These are phyloP conservation scores for Rhododendron henanense DNA, from an alignment of 148 eudicot genomes.

Conservation along the genomic window DNA sequence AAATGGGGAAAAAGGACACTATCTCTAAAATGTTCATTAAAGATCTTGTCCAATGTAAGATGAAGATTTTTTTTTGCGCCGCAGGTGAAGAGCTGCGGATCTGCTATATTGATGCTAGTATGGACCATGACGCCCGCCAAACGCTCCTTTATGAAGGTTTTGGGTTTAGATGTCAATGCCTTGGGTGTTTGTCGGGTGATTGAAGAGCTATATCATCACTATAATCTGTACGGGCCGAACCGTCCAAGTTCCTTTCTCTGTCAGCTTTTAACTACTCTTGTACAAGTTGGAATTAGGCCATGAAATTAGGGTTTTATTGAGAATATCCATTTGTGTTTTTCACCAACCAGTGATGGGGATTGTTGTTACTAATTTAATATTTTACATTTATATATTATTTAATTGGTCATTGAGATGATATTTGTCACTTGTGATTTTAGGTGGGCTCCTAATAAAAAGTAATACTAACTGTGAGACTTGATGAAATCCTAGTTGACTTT, in stretches of 20 bases:
- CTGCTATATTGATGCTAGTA: slow-evolving; percentile 95
- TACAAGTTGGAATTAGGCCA: background rate
- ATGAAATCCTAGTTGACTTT: too few species aligned
- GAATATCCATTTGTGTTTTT: background rate
- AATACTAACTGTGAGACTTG: too few species aligned
- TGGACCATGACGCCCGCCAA: slow-evolving; percentile 73
- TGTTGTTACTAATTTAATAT: too few species aligned
- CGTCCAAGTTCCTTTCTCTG: background rate
- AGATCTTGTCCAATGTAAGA: background rate
- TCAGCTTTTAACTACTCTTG: background rate
- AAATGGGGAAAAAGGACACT: background rate
- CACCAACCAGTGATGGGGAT: background rate
- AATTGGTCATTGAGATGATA: too few species aligned
- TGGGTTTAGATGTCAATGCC: slow-evolving; percentile 76
- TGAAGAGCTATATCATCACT: slow-evolving; percentile 7
- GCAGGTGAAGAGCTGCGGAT: slow-evolving; percentile 90
- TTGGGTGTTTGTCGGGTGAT: slow-evolving; percentile 65
- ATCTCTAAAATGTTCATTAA: background rate
- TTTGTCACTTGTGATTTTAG: too few species aligned
- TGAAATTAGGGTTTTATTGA: background rate
- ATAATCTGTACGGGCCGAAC: background rate
- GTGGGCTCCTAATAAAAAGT: too few species aligned
- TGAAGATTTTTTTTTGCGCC: background rate
- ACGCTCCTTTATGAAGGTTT: slow-evolving; percentile 58
- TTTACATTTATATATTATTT: too few species aligned